Base-by-base conservation (phyloP, 441 rosid species). In the Macaranga tanarius region DNA sequence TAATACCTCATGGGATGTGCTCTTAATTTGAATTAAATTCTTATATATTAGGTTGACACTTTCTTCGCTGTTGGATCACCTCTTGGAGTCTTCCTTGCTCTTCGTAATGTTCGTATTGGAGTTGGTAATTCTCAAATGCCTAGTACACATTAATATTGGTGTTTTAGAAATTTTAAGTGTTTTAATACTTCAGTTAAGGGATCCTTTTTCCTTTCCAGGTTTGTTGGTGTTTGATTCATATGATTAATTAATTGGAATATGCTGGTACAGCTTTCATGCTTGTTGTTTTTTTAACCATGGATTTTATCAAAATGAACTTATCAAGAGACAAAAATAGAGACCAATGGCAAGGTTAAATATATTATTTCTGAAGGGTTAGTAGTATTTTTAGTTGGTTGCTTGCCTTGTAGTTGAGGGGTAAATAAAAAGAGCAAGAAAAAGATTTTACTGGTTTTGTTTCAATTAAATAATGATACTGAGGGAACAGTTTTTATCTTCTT, bases 41-140 rank as follows among this genome's bases (percentile, higher is more conserved):
- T 75, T 73, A 54, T 64, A 23, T 60, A 26, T 79, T 83, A 95
- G 99, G 96, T 95, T 74, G 99, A 95, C 78, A 95, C 99, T 55
- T 95, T 92, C 83, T 95, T 90, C 79, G 99, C 98, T 9, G 98
- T 95, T 81, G 99, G 99, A 80, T 92, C 99, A 34, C 99, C 99
- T 76, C 90, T 95, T 66, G 98, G 99, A 78, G 98, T 92, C 79
- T 92, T 95, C 79, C 98, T 92, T 50, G 87, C 96, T 40, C 96
- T 95, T 71, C 92, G 97, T 25, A 95, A 95, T 75, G 71, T 91
- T 66, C 97, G 96, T 67, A 84, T 95, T 75, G 99, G 99, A 70
- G 75, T 89, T 48, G 97, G 98, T 95, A 92, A 74, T 73, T 20
- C 62, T 42, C 57, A 59, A 59, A 50, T 54, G 34, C 31, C 62